A percentile compares a stretch with the other conserved stretches of the same genome.
These are phyloP conservation scores for Wickerhamiella qilinensis DNA, from an alignment of 805 yeast genomes.

Conservation along the genomic window DNA sequence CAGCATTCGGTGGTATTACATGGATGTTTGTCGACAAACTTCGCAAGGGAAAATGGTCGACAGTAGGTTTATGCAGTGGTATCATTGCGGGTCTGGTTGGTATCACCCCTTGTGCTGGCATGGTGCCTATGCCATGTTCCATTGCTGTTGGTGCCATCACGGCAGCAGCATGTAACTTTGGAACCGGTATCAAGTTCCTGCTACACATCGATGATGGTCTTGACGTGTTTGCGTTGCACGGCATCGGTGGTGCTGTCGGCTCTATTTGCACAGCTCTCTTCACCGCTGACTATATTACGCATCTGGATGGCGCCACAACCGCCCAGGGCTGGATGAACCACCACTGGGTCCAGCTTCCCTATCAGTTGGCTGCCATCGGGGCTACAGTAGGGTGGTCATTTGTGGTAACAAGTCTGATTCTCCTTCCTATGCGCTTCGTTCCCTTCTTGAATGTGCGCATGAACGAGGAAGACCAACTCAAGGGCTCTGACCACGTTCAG, in stretches of 20 bases:
- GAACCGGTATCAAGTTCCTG: constrained; percentile 60
- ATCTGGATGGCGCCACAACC: constrained; percentile 54
- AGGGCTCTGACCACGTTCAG: constrained; percentile 80
- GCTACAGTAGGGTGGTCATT: constrained; percentile 71
- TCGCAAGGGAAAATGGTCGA: constrained; percentile 85
- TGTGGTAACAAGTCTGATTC: constrained; percentile 52
- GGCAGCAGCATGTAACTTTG: constrained; percentile 66
- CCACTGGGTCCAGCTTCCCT: constrained; percentile 78
- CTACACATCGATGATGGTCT: constrained; percentile 84
- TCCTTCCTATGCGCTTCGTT: constrained; percentile 56
- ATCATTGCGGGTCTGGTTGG: constrained; percentile 89
- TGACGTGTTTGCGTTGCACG: constrained; percentile 87
- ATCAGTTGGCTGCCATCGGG: constrained; percentile 74
- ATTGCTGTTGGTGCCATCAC: constrained; percentile 70
- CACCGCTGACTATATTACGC: constrained; percentile 86
- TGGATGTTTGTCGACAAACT: constrained; percentile 88
- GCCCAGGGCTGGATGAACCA: constrained; percentile 91
- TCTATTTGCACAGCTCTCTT: constrained; percentile 75
- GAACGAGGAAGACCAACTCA: constrained; percentile 74
- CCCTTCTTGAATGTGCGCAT: constrained; percentile 68
- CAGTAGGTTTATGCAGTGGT: constrained; percentile 85
- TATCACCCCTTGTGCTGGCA: constrained; percentile 94
- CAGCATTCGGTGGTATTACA: constrained; percentile 80
- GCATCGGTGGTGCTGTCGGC: constrained; percentile 84
- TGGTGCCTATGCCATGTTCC: constrained; percentile 81